phyloP scores from a whole-genome alignment of 1,139 yeast genomes.

The Protomyces inundatus region DNA sequence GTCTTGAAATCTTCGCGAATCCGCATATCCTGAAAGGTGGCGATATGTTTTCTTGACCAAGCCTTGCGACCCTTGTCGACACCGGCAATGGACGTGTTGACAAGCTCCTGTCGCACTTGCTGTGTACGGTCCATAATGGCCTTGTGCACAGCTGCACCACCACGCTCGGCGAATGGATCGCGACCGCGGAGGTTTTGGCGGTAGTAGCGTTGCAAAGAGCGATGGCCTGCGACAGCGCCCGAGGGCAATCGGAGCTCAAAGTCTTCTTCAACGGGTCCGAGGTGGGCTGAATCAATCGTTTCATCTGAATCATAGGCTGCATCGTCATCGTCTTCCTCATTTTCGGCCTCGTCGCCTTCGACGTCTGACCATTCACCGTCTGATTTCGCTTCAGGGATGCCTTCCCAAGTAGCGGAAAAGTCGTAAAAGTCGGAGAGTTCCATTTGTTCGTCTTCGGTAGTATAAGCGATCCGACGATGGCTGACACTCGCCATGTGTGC shows the following conservation, averaged over 20 bases:
- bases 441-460: slow-evolving; percentile 69
- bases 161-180: slow-evolving; percentile 66
- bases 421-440: slow-evolving; percentile 82
- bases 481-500: slow-evolving; percentile 83
- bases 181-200: slow-evolving; percentile 60
- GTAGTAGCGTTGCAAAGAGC: slow-evolving; percentile 80
- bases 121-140: slow-evolving; percentile 89
- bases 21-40: slow-evolving; percentile 51
- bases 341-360: slow-evolving; percentile 44
- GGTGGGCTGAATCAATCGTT: slow-evolving; percentile 39
- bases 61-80: slow-evolving; percentile 24
- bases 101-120: slow-evolving; percentile 45
- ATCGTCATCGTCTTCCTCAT: slow-evolving; percentile 43
- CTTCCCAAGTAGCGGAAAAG: slow-evolving; percentile 58
- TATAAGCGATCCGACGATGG: slow-evolving; percentile 87
- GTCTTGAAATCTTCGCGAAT: slow-evolving; percentile 62
- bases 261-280: slow-evolving; percentile 45
- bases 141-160: slow-evolving; percentile 63
- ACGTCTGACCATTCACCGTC: slow-evolving; percentile 48
- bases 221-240: slow-evolving; percentile 83
- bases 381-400: slow-evolving; percentile 33
- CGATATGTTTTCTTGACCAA: slow-evolving; percentile 25
- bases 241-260: slow-evolving; percentile 78
- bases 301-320: slow-evolving; percentile 48
- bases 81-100: slow-evolving; percentile 41